Base-by-base conservation (phyloP, 495 filamentous ascomycete genomes). In the Xylaria palmicola region DNA sequence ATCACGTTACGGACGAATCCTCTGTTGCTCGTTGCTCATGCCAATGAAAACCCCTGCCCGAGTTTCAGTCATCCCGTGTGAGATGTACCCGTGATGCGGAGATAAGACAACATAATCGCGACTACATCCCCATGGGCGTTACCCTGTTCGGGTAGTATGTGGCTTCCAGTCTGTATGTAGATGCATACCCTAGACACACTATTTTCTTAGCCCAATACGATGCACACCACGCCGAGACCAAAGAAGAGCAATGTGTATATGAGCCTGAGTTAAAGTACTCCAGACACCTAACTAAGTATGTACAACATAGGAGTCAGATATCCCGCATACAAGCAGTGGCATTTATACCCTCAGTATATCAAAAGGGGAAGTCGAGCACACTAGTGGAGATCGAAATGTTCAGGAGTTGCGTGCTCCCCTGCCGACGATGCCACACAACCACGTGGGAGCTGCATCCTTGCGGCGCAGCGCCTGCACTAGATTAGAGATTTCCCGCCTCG, bases 371-470 rank as follows among this genome's bases (percentile, higher is more conserved):
- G n/a, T 13, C 41, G n/a, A n/a, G n/a, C n/a, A n/a, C n/a, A n/a
- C n/a, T n/a, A n/a, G n/a, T n/a, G n/a, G n/a, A n/a, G n/a, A n/a
- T n/a, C n/a, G n/a, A n/a, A n/a, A n/a, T n/a, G n/a, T n/a, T 30
- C 30, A 30, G 45, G 24, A 30, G 15, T 17, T n/a, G n/a, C 26
- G 12, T 26, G 22, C 19, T 29, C 44, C 12, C n/a, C n/a, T n/a
- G n/a, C n/a, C n/a, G 19, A 10, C 2, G 15, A 19, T 47, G 19
- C 24, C 29, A 51, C 48, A 19, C 9, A 27, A 34, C 53, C 53
- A 56, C 53, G 53, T 56, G 53, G 53, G 53, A 56, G 39, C 36
- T 55, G 51, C 36, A 53, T 41, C 7, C n/a, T 44, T 17, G 39
- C 37, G 52, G 24, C 34, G 41, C 39, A 43, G 24, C 37, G 34